Evolutionary conservation across 768 basidiomycete species (phyloP).

Genomic region (Polyporus arcularius): DNA sequence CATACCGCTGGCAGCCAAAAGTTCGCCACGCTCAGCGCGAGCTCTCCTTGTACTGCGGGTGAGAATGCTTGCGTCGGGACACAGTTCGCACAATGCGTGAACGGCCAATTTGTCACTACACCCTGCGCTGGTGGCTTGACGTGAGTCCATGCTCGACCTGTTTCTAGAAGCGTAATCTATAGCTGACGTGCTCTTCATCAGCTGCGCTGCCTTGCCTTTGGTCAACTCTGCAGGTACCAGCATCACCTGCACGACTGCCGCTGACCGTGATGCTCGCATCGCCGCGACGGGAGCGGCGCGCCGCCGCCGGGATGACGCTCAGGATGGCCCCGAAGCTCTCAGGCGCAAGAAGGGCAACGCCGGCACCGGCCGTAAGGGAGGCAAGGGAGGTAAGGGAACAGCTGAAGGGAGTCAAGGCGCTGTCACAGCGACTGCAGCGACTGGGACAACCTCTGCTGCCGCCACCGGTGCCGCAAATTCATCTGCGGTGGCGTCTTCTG

Average conservation of each 20-base stretch:
- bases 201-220: conserved; percentile 46
- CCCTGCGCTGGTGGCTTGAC: conserved; percentile 15
- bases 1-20: conserved; percentile 25
- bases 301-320: background rate
- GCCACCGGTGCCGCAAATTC: conserved; percentile 19
- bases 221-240: conserved; percentile 48
- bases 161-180: too few relatives aligned
- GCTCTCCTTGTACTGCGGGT: conserved; percentile 46
- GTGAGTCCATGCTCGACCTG: background rate
- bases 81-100: conserved; percentile 58
- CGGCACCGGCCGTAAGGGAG: conserved; percentile 9
- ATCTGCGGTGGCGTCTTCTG: conserved; percentile 13
- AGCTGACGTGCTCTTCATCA: background rate
- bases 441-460: background rate
- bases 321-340: too few relatives aligned
- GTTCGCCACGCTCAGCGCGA: conserved; percentile 46
- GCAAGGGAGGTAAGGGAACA: background rate
- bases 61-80: conserved; percentile 49
- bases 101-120: conserved; percentile 37
- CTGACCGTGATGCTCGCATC: conserved; percentile 49
- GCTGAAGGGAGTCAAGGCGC: background rate
- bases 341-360: background rate
- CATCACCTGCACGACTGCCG: conserved; percentile 51
- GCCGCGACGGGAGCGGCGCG: conserved; percentile 32
- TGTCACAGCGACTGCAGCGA: conserved; percentile 11